A percentile compares a stretch with the other conserved stretches of the same genome.
Conservation (phyloP, 148 eudicot genomes). For the Polygonum aviculare region DNA sequence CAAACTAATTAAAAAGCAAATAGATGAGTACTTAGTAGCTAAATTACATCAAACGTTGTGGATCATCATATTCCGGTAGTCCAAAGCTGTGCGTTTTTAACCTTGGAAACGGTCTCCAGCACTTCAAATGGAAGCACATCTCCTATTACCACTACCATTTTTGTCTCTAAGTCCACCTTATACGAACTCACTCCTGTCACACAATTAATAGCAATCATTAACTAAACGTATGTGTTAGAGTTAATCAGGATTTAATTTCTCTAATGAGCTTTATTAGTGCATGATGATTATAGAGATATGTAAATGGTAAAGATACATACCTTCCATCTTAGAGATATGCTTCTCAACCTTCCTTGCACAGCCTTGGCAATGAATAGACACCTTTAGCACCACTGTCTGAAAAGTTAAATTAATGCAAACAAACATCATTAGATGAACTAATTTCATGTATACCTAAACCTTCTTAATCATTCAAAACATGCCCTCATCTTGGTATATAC, state of each 20-base stretch:
- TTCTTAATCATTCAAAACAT: too few species aligned
- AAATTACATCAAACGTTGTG: not conserved
- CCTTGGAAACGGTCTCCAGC: constrained; percentile 70
- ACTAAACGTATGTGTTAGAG: too few species aligned
- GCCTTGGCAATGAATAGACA: constrained; percentile 93
- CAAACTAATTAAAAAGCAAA: too few species aligned
- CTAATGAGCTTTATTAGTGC: too few species aligned
- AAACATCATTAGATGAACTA: not conserved
- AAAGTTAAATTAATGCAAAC: not conserved
- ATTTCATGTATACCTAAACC: too few species aligned
- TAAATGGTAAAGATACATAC: constrained; percentile 19
- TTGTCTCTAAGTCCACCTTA: constrained; percentile 75
- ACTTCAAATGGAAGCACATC: constrained; percentile 78
- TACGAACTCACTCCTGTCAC: constrained; percentile 70
- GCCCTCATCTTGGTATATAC: too few species aligned
- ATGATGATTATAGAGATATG: too few species aligned
- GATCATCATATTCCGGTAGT: constrained; percentile 23
- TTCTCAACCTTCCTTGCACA: constrained; percentile 87
- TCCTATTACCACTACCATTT: constrained; percentile 86
- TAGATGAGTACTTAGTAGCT: not conserved
- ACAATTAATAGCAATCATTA: not conserved
- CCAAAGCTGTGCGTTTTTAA: constrained; percentile 75
- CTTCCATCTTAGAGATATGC: constrained; percentile 82
- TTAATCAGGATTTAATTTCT: too few species aligned
- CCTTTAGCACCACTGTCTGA: constrained; percentile 82